Evolutionary conservation across 805 yeast genomes (phyloP).

Genomic region (Candida parachauliodes): DNA sequence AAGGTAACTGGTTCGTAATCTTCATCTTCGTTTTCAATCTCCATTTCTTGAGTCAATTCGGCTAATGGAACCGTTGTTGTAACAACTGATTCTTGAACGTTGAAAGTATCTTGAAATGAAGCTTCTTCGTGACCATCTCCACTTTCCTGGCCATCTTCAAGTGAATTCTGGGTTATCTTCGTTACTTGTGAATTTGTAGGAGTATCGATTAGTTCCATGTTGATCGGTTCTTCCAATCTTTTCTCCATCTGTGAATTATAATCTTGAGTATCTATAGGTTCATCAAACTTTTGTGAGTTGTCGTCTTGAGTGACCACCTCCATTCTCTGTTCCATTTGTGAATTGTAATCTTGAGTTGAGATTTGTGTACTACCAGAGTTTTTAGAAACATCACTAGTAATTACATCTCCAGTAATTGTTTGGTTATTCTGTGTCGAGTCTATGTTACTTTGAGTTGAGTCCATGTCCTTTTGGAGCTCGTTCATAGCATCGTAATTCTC

Average conservation of each 20-base stretch:
- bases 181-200: not conserved
- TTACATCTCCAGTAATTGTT: no score
- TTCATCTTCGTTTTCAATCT: slow-evolving; percentile 17
- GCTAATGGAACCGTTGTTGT: slow-evolving; percentile 30
- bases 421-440: not conserved
- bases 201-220: not conserved
- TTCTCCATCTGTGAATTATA: slow-evolving; percentile 2
- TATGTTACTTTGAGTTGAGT: not conserved
- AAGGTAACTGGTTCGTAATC: slow-evolving; percentile 33
- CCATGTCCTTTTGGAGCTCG: not conserved
- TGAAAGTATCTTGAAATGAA: not conserved
- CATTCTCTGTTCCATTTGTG: slow-evolving; percentile 3
- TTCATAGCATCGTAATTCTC: no score
- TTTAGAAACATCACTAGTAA: no score
- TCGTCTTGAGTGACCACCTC: slow-evolving; percentile 1
- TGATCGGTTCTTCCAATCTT: not conserved
- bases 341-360: slow-evolving; percentile 1
- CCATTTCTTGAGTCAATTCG: slow-evolving; percentile 10
- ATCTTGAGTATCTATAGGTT: not conserved
- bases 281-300: slow-evolving; percentile 1
- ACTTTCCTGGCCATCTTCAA: not conserved
- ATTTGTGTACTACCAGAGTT: no score
- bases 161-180: not conserved
- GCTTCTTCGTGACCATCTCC: no score
- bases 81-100: slow-evolving; percentile 9